Percentiles rank a stretch among this genome's conserved stretches.
Evolutionary conservation across 139 green algal species (phyloP).

Genomic region (Ettlia oleoabundans): DNA sequence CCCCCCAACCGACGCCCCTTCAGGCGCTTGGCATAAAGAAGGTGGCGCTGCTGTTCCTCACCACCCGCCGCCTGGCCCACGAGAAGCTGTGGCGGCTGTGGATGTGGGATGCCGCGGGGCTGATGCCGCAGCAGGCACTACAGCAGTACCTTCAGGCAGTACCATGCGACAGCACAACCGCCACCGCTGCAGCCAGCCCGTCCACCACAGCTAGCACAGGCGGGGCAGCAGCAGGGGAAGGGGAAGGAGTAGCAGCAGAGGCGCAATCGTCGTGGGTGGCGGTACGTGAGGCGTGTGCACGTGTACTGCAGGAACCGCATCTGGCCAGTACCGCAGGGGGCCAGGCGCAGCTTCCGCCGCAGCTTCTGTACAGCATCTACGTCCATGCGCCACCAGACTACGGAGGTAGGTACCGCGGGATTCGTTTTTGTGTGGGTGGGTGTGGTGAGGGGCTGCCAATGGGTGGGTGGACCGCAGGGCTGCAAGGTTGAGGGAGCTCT

Average conservation of each 20-base stretch:
- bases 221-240: no score
- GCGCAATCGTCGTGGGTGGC: no score
- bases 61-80: constrained; percentile 15
- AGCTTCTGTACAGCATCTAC: constrained; percentile 41
- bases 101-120: constrained; percentile 23
- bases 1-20: not conserved
- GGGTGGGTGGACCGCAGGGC: no score
- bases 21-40: constrained; percentile 28
- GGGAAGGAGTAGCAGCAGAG: no score
- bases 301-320: not conserved
- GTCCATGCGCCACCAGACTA: constrained; percentile 42
- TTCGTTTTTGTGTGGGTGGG: no score
- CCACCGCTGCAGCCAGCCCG: no score
- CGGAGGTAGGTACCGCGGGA: no score
- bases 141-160: no score
- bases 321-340: not conserved
- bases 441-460: no score
- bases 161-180: no score
- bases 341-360: not conserved
- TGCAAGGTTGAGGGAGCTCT: no score
- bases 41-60: constrained; percentile 29
- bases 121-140: constrained; percentile 18
- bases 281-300: not conserved
- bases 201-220: no score
- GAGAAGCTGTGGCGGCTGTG: constrained; percentile 35